These are phyloP conservation scores for Sclerotinia trifoliorum DNA, from an alignment of 2,329 filamentous ascomycete genomes.

Conservation along the genomic window DNA sequence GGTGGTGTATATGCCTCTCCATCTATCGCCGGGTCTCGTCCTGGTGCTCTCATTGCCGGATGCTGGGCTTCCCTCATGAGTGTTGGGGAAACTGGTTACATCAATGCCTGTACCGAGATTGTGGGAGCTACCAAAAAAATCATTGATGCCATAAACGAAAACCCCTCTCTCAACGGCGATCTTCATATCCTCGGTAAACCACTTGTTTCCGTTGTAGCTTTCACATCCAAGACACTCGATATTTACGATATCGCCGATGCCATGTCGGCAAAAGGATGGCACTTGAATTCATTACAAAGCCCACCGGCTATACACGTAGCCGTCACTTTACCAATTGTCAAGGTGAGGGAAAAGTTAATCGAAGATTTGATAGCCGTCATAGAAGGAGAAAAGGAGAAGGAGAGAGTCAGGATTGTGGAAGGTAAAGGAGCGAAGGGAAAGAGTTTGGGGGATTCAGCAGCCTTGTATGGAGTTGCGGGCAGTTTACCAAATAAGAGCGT, in stretches of 20 bases:
- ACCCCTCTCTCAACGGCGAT: slow-evolving; percentile 67
- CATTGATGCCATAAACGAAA: slow-evolving; percentile 67
- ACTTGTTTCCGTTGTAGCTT: slow-evolving; percentile 86
- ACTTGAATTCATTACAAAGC: slow-evolving; percentile 89
- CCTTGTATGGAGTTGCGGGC: slow-evolving; percentile 91
- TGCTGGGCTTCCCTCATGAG: slow-evolving; percentile 93
- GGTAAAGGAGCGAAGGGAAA: slow-evolving; percentile 65
- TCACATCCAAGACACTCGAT: slow-evolving; percentile 78
- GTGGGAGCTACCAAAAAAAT: slow-evolving; percentile 85
- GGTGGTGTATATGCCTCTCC: slow-evolving; percentile 96
- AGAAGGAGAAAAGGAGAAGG: slow-evolving; percentile 77
- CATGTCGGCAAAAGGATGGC: slow-evolving; percentile 85
- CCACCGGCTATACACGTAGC: slow-evolving; percentile 93
- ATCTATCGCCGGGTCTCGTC: slow-evolving; percentile 84
- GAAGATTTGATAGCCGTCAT: slow-evolving; percentile 66
- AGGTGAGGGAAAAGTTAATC: slow-evolving; percentile 76
- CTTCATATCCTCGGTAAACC: slow-evolving; percentile 81
- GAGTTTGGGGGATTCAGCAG: slow-evolving; percentile 75
- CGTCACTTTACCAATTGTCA: slow-evolving; percentile 82
- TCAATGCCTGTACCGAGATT: slow-evolving; percentile 82
- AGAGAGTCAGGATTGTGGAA: slow-evolving; percentile 67
- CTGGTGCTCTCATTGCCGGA: slow-evolving; percentile 89
- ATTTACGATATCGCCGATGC: slow-evolving; percentile 93
- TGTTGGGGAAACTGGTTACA: slow-evolving; percentile 83
- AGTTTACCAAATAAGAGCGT: slow-evolving; percentile 95